Evolutionary conservation across 2,329 filamentous ascomycete species (phyloP).

Genomic region (Arthrocladium fulminans): DNA sequence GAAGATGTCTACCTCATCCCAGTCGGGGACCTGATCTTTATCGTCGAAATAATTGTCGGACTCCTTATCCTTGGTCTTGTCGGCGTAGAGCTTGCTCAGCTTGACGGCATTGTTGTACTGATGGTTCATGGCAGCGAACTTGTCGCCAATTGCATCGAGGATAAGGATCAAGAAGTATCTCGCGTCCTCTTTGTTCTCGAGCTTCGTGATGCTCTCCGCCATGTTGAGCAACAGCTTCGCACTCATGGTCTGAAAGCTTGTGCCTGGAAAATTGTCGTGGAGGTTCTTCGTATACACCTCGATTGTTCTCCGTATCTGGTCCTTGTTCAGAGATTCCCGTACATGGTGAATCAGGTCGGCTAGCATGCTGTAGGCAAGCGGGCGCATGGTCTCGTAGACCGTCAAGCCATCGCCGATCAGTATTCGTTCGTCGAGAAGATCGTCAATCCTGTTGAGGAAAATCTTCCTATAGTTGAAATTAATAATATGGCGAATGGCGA

Average conservation of each 20-base stretch:
- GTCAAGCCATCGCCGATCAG: conserved; percentile 92
- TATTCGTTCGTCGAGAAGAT: conserved; percentile 85
- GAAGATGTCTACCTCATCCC: conserved; percentile 98
- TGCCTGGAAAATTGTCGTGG: conserved; percentile 91
- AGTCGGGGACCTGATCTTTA: conserved; percentile 71
- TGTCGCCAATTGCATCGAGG: conserved; percentile 92
- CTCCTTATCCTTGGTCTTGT: conserved; percentile 54
- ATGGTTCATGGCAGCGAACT: conserved; percentile 95
- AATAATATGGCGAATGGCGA: conserved; percentile 95
- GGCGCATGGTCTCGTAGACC: conserved; percentile 92
- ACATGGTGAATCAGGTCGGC: conserved; percentile 97
- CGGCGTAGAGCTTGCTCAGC: conserved; percentile 66
- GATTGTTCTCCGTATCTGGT: conserved; percentile 90
- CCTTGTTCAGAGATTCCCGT: conserved; percentile 73
- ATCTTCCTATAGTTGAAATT: conserved; percentile 98
- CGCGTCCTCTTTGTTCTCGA: conserved; percentile 87
- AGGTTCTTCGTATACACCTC: conserved; percentile 96
- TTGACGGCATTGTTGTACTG: conserved; percentile 94
- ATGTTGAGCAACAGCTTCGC: conserved; percentile 94
- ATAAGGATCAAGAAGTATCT: conserved; percentile 96
- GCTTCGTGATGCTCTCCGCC: conserved; percentile 93
- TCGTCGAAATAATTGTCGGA: conserved; percentile 78
- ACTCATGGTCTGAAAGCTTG: conserved; percentile 99
- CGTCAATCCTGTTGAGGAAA: conserved; percentile 88
- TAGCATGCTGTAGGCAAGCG: conserved; percentile 94